Evolutionary conservation across 139 green algal species (phyloP), one percentile per base, ranked within the genome.

Genomic region (Zygnema circumcarinatum): DNA sequence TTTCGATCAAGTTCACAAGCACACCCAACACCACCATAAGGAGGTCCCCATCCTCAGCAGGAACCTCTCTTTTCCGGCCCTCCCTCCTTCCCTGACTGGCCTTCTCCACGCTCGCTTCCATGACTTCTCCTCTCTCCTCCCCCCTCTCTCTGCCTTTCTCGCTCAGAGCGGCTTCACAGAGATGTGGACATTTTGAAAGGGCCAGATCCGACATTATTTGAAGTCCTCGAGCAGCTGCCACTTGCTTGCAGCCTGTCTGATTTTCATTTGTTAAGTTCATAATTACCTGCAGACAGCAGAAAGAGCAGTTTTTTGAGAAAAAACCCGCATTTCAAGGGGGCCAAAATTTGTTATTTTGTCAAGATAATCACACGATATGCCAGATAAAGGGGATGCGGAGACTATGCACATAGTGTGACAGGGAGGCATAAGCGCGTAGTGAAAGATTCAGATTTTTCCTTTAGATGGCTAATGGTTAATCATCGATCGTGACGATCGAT

Each of bases 1-100:
- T 89, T 67, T 90, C 85, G 76, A 90, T 68, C 33, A 90, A 79
- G 29, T 90, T 90, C 32, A 90, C 80, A 29, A 90, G 85, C 3
- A 88, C 80, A 2, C 80, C 85, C 79, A 90, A 7, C 22, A 68
- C 79, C 2, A 88, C 85, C 54, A 89, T 62, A 33, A 90, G 38
- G 20, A 90, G 1, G 31, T 90, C 85, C 35, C 81, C 32, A 78
- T 88, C 76, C 3, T 89, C 83, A 2, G n/a, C 2, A 16, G 69
- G 35, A 62, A 62, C 7, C 47, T 62, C 47, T 62, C 47, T 62
- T 7, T 62, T 16, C 16, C 47, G 7, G 47, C 47, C 47, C 47
- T n/a, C n/a, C n/a, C n/a, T 78, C 69, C 11, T 39, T 39, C 69
- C 16, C 69, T 52, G 7, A 78, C 69, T 78, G 7, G 7, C 69